Evolutionary conservation across 2,329 filamentous ascomycete genomes (phyloP).

Genomic region (Fusarium begoniae): DNA sequence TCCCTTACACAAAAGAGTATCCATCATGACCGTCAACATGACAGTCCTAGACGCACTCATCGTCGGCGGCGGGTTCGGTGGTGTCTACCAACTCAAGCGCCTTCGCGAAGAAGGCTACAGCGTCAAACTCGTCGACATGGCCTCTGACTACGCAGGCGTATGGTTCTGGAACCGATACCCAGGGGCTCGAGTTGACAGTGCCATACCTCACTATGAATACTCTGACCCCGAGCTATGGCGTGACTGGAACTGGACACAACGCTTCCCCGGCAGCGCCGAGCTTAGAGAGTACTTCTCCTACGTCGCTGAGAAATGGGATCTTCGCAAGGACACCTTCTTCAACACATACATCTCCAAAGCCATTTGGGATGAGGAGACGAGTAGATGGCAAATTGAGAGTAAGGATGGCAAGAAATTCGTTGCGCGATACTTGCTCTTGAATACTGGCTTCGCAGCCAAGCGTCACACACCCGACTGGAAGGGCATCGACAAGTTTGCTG

Average conservation of each 20-base stretch:
- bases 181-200: neutral
- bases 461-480: neutral
- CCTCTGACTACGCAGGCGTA: neutral
- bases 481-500: neutral
- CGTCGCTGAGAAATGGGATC: neutral
- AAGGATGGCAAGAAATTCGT: neutral
- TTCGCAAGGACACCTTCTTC: constrained; percentile 31
- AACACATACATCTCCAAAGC: constrained; percentile 50
- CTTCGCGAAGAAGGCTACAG: neutral
- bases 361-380: neutral
- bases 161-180: neutral
- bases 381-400: neutral
- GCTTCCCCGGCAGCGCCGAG: neutral
- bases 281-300: neutral
- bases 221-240: neutral
- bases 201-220: neutral
- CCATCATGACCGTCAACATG: neutral
- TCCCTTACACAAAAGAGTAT: rapidly evolving
- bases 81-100: neutral
- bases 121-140: neutral
- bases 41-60: neutral
- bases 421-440: neutral
- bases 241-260: neutral
- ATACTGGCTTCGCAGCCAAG: neutral
- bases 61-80: neutral